phyloP scores from a whole-genome alignment of 371 early-diverging fungal genomes.

The Amoeboaphelidium protococcarum region DNA sequence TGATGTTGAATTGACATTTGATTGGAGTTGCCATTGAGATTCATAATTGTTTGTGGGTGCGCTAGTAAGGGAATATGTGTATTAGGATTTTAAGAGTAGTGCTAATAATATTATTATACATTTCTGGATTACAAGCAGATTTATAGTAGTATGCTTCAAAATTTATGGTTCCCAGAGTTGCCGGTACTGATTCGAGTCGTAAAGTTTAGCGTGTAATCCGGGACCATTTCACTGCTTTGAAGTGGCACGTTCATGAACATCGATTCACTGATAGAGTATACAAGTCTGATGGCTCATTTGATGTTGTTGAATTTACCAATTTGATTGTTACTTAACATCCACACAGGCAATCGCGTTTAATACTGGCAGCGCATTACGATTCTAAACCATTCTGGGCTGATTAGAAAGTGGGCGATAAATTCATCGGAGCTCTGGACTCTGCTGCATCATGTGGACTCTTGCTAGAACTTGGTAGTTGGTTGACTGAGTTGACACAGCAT shows the following conservation, averaged over 20 bases:
- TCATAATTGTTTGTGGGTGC: too few species aligned
- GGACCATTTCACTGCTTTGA: conserved; percentile 18
- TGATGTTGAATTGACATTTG: background rate
- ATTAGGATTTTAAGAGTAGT: too few species aligned
- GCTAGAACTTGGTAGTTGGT: conserved; percentile 1
- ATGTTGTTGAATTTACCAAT: conserved; percentile 46
- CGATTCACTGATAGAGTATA: conserved; percentile 33
- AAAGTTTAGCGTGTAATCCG: conserved; percentile 39
- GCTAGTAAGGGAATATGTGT: too few species aligned
- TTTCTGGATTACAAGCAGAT: too few species aligned
- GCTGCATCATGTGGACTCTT: conserved; percentile 20
- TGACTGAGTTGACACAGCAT: background rate
- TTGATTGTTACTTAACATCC: conserved; percentile 62
- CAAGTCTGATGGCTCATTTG: conserved; percentile 50
- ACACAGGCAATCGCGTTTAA: conserved; percentile 31
- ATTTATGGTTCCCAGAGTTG: conserved; percentile 35
- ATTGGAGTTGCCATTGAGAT: too few species aligned
- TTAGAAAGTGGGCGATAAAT: conserved; percentile 21
- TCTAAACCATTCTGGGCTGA: conserved; percentile 36
- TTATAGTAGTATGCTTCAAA: conserved; percentile 23
- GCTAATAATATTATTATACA: too few species aligned
- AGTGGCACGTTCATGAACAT: conserved; percentile 53
- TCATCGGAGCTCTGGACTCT: conserved; percentile 59
- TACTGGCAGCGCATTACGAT: conserved; percentile 79
- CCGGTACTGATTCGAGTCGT: conserved; percentile 38